phyloP scores from a whole-genome alignment of 768 basidiomycete species.

The Gloeostereum incarnatum region DNA sequence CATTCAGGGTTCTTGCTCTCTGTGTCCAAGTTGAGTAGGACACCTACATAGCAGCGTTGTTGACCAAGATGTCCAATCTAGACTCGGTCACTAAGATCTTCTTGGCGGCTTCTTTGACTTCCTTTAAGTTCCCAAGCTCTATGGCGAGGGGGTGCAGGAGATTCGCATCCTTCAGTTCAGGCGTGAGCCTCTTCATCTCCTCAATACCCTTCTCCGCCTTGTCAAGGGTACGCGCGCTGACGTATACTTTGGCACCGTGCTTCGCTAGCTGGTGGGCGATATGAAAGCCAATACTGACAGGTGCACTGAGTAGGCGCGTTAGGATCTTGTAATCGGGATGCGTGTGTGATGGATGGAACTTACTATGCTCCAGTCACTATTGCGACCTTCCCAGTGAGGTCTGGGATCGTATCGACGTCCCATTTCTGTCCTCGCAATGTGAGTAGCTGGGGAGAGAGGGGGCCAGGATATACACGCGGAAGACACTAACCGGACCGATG shows the following conservation, averaged over 20 bases:
- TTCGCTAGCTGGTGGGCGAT: conserved; percentile 27
- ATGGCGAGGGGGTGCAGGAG: conserved; percentile 19
- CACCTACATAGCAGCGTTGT: conserved; percentile 4
- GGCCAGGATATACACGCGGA: too few species aligned
- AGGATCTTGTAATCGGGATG: too few species aligned
- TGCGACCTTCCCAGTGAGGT: too few species aligned
- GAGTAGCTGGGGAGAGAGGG: too few species aligned
- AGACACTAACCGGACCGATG: too few species aligned
- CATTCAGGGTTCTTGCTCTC: background rate
- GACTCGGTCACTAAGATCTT: conserved; percentile 4
- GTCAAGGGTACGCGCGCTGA: conserved; percentile 25
- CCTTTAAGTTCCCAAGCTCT: conserved; percentile 7
- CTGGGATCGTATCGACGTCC: too few species aligned
- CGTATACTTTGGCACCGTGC: conserved; percentile 34
- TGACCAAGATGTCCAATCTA: conserved; percentile 7
- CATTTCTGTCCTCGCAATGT: too few species aligned
- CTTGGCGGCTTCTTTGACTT: conserved; percentile 5
- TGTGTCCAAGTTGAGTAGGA: background rate
- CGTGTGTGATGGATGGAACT: too few species aligned
- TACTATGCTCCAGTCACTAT: too few species aligned
- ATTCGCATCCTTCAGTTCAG: conserved; percentile 19
- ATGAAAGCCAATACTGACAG: conserved; percentile 26
- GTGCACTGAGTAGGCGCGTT: too few species aligned
- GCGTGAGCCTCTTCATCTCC: conserved; percentile 19
- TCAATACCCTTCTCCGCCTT: conserved; percentile 27